These are phyloP conservation scores for Kluyveromyces sp. DNA, from an alignment of 1,139 yeast species.

Conservation along the genomic window DNA sequence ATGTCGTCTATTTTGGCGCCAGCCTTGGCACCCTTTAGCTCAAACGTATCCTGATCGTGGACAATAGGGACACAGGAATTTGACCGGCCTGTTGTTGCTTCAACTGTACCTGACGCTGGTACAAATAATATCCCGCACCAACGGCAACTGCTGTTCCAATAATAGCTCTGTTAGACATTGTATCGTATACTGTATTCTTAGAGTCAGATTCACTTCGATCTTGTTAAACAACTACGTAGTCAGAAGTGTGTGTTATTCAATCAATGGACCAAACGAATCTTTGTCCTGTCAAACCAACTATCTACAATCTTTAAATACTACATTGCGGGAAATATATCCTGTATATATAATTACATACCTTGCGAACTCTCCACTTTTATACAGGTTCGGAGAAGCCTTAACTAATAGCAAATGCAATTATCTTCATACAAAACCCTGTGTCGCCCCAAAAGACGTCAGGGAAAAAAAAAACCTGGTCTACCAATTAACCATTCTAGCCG, in stretches of 20 bases:
- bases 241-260: no score
- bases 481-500: no score
- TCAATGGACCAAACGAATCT: no score
- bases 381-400: background rate
- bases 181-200: background rate
- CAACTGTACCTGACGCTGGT: conserved; percentile 16
- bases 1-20: conserved; percentile 9
- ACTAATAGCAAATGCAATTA: background rate
- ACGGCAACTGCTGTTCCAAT: conserved; percentile 19
- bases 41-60: conserved; percentile 7
- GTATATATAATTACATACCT: background rate
- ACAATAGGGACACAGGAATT: conserved; percentile 6
- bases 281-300: no score
- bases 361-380: no score
- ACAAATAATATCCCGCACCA: conserved; percentile 17
- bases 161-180: conserved; percentile 15
- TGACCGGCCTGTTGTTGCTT: conserved; percentile 14
- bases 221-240: background rate
- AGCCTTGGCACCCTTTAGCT: conserved; percentile 6
- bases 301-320: no score
- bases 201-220: background rate
- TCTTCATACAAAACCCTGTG: no score
- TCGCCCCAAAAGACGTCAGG: no score
- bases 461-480: no score
- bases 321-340: background rate